Evolutionary conservation across 1,139 yeast genomes (phyloP), one percentile per base, ranked within the genome.

Genomic region (Pichia sp.): DNA sequence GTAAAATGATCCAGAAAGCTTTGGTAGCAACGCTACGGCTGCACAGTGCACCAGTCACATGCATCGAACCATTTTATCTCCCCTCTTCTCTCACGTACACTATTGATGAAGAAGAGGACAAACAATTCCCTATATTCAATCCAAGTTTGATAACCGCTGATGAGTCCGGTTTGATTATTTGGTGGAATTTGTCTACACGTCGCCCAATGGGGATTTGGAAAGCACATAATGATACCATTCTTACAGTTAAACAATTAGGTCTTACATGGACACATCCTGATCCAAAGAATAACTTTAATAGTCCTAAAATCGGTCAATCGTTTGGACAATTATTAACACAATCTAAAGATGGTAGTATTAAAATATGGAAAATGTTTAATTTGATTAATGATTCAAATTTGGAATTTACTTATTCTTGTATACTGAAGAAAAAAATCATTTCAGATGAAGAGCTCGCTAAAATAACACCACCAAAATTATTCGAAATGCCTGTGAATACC

Each of bases 401-500:
- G 8, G 43, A 47, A 1, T 56, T 49, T 41, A 48, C 40, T 22
- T 50, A 50, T 19, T 28, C 51, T 3, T 24, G 42, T 25, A 33
- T 50, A 4, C 32, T 56, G 34, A 52, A 47, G 28, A 47, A 52
- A 20, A 45, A 46, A 24, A 19, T 42, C 4, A 13, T 27, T 6
- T 28, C 37, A 13, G 32, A 30, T 6, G 38, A 33, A 13, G 27
- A 23, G 2, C 48, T 38, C 2, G 11, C n/a, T 4, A 11, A 18
- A 5, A 26, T 22, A 5, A 37, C 13, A 8, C 41, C 38, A 46
- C 57, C 14, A 25, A 28, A 15, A 26, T 45, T 49, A 0, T 64
- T 65, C 40, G 68, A 69, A 26, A 57, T 76, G 40, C 82, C 83
- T 0, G 74, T 76, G 18, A 78, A 78, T 54, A 58, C 77, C 1